A percentile compares a stretch with the other conserved stretches of the same genome.
Conservation (phyloP, 1,139 yeast genomes). For the Candida mesenterica region DNA sequence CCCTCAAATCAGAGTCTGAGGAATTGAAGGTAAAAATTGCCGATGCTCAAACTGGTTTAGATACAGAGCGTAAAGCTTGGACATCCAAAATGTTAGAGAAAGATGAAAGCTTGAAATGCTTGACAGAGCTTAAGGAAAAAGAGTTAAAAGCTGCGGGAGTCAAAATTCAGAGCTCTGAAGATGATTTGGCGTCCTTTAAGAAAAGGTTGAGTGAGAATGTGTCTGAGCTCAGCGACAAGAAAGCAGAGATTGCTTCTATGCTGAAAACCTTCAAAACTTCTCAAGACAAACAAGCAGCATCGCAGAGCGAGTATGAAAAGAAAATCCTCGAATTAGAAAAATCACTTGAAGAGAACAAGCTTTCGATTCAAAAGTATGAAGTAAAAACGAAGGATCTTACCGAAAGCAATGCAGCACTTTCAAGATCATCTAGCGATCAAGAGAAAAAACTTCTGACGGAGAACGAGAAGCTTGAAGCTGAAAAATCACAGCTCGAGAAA, state of each 20-base stretch:
- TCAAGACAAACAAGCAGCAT: background rate
- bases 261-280: background rate
- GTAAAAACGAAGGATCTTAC: slow-evolving; percentile 3
- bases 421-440: slow-evolving; percentile 2
- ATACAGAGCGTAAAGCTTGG: background rate
- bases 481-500: background rate
- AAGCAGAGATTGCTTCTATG: background rate
- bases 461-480: slow-evolving; percentile 3
- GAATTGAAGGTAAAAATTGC: slow-evolving; percentile 5
- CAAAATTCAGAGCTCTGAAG: slow-evolving; percentile 1
- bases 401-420: slow-evolving; percentile 3
- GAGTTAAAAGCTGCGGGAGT: slow-evolving; percentile 4
- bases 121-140: background rate
- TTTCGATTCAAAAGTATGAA: background rate
- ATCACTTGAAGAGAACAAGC: slow-evolving; percentile 2
- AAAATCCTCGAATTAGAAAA: slow-evolving; percentile 4
- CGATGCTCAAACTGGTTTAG: background rate
- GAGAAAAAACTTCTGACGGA: slow-evolving; percentile 4
- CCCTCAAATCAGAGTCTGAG: slow-evolving; percentile 8
- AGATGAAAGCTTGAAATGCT: no score
- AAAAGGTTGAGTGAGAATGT: background rate
- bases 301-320: background rate
- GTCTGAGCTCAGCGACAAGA: background rate
- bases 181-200: no score
- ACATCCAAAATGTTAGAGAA: no score